A percentile compares a stretch with the other conserved stretches of the same genome.
These are phyloP conservation scores for Sorghum bicolor DNA, from an alignment of 176 grass and related monocot genomes.

Conservation along the genomic window DNA sequence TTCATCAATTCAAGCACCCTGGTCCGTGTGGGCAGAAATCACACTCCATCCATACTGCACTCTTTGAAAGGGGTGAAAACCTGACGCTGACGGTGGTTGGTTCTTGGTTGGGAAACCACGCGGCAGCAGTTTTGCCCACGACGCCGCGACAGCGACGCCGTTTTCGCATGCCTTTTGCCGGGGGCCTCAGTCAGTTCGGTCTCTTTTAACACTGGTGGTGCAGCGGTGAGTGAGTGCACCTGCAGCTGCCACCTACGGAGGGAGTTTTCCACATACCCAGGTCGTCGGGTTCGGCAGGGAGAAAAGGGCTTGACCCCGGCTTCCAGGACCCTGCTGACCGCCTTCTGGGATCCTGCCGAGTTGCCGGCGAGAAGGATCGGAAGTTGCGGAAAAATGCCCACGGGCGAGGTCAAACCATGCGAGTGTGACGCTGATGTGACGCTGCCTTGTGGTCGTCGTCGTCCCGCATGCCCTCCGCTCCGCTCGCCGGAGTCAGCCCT, in stretches of 20 bases:
- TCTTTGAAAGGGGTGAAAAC: neutral
- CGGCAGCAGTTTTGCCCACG: neutral
- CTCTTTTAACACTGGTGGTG: neutral
- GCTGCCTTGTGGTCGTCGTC: neutral
- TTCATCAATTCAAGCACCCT: neutral
- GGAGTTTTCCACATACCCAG: neutral
- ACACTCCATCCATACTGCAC: too few relatives aligned
- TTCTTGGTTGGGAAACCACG: slow-evolving; percentile 4
- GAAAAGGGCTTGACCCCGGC: neutral
- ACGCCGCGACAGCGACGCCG: neutral
- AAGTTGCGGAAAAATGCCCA: neutral
- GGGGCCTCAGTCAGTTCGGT: neutral
- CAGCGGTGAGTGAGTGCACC: neutral
- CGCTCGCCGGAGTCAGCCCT: neutral
- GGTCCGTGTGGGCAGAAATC: neutral
- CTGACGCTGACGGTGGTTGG: neutral
- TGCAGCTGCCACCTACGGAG: neutral
- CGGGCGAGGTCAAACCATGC: slow-evolving; percentile 12
- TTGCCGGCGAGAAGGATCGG: slow-evolving; percentile 32
- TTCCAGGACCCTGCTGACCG: slow-evolving; percentile 28
- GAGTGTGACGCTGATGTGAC: neutral
- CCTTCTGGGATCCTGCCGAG: slow-evolving; percentile 36
- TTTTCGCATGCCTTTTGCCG: neutral
- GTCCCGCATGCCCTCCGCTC: neutral
- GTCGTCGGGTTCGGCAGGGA: slow-evolving; percentile 22